Percentiles rank a stretch among this genome's conserved stretches.
Evolutionary conservation across 352 stramenopile genomes (phyloP).

Genomic region (Globisporangium rhizosaccharum): DNA sequence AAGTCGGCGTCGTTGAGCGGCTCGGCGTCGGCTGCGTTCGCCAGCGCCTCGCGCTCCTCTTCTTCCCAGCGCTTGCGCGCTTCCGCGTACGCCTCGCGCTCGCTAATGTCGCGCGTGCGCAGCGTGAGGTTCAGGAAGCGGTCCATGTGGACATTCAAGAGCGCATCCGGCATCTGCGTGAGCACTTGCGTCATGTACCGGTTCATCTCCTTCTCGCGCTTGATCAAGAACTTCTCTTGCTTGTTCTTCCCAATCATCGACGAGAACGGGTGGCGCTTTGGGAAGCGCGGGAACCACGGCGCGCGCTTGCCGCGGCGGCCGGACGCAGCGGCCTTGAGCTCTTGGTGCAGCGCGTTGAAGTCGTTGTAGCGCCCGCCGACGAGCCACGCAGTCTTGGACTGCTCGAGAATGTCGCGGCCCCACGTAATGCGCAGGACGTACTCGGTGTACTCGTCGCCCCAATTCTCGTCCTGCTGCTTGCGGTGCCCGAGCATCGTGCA

Average conservation of each 20-base stretch:
- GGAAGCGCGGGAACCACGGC: conserved; percentile 87
- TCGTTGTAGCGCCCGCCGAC: conserved; percentile 87
- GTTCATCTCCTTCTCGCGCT: conserved; percentile 89
- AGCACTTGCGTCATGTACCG: conserved; percentile 89
- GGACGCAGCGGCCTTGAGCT: conserved; percentile 81
- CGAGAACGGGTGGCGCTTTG: conserved; percentile 87
- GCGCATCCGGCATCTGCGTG: conserved; percentile 85
- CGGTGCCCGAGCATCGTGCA: conserved; percentile 86
- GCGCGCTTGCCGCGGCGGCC: conserved; percentile 80
- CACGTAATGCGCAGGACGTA: conserved; percentile 86
- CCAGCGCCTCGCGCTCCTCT: conserved; percentile 82
- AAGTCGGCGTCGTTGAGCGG: conserved; percentile 84
- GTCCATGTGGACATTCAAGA: conserved; percentile 88
- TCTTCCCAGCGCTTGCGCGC: conserved; percentile 85
- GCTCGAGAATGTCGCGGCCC: conserved; percentile 84
- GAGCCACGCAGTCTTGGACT: conserved; percentile 87
- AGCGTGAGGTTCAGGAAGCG: conserved; percentile 87
- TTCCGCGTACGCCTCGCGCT: conserved; percentile 85
- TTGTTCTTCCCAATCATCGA: conserved; percentile 90
- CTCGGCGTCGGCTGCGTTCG: conserved; percentile 79
- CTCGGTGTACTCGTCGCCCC: conserved; percentile 88
- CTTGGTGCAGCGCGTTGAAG: conserved; percentile 87
- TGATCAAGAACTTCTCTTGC: conserved; percentile 90
- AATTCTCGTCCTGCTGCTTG: conserved; percentile 88
- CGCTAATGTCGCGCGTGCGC: conserved; percentile 82